These are phyloP conservation scores for Arctium minus DNA, from an alignment of 129 eudicot species.

Conservation along the genomic window DNA sequence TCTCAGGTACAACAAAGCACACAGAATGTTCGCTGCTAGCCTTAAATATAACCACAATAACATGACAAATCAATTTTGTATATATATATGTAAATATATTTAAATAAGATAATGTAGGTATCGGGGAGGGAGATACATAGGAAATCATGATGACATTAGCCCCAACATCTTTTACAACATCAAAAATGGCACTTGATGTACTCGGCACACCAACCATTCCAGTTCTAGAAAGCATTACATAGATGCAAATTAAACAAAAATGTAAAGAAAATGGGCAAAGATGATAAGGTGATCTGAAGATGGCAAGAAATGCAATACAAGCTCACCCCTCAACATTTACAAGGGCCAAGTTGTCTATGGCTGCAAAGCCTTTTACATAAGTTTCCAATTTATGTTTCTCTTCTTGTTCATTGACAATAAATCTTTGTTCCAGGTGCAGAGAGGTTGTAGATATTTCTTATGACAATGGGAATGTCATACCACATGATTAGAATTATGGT, in stretches of 20 bases:
- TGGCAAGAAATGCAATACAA: constrained; percentile 9
- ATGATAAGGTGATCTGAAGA: not conserved
- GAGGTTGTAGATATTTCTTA: constrained; percentile 92
- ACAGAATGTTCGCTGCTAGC: constrained; percentile 99
- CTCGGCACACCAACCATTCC: constrained; percentile 99
- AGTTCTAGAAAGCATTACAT: constrained; percentile 55
- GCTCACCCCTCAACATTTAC: constrained; percentile 98
- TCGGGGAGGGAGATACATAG: constrained; percentile 49
- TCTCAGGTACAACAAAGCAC: constrained; percentile 98
- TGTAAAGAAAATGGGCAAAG: not conserved
- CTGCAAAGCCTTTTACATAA: constrained; percentile 96
- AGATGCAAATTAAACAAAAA: constrained; percentile 14
- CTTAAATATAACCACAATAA: constrained; percentile 30
- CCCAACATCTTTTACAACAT: constrained; percentile 91
- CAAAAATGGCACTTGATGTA: constrained; percentile 94
- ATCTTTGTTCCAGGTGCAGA: constrained; percentile 97
- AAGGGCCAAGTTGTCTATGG: constrained; percentile 93
- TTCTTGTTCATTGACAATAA: constrained; percentile 48
- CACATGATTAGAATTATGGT: constrained; percentile 97
- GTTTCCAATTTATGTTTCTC: constrained; percentile 43
- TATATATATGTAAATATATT: not conserved
- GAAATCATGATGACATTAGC: constrained; percentile 98
- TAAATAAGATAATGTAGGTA: not conserved
- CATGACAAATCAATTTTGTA: not conserved
- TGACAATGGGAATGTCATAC: constrained; percentile 92